These are phyloP conservation scores for Trypanosoma lewisi DNA, from an alignment of 208 protist species.

Conservation along the genomic window DNA sequence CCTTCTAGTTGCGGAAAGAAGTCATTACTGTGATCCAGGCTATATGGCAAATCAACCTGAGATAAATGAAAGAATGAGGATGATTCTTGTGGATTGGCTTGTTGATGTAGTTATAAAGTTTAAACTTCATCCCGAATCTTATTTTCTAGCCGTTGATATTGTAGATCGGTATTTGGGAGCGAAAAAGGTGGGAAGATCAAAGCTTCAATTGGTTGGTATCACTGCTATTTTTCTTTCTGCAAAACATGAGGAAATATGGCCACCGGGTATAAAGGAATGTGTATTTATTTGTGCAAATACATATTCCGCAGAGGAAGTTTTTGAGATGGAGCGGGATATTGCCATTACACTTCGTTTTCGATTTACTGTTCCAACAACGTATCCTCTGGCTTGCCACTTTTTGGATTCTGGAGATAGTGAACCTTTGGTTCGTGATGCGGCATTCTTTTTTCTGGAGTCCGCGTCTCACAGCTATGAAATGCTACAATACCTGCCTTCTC, in stretches of 20 bases:
- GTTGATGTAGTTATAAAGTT: slow-evolving; percentile 95
- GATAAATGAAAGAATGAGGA: slow-evolving; percentile 94
- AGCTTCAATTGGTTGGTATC: slow-evolving; percentile 89
- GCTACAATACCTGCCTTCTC: slow-evolving; percentile 61
- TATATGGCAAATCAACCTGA: slow-evolving; percentile 84
- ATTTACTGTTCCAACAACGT: slow-evolving; percentile 76
- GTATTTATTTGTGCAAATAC: slow-evolving; percentile 92
- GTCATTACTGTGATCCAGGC: slow-evolving; percentile 35
- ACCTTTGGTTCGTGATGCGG: slow-evolving; percentile 35
- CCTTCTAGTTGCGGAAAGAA: slow-evolving; percentile 62
- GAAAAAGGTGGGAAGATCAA: slow-evolving; percentile 43
- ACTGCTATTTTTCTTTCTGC: slow-evolving; percentile 83
- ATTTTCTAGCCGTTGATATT: slow-evolving; percentile 96
- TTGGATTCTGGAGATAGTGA: slow-evolving; percentile 28
- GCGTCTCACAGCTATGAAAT: slow-evolving; percentile 65
- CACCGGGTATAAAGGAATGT: slow-evolving; percentile 89
- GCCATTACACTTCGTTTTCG: slow-evolving; percentile 58
- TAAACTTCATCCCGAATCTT: slow-evolving; percentile 94
- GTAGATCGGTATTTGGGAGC: slow-evolving; percentile 92
- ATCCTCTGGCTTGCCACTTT: slow-evolving; percentile 57
- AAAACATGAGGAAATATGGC: slow-evolving; percentile 92
- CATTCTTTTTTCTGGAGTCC: slow-evolving; percentile 71
- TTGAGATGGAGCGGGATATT: slow-evolving; percentile 75
- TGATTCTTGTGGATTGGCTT: slow-evolving; percentile 97
- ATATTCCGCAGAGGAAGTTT: slow-evolving; percentile 73